Evolutionary conservation across 148 eudicot genomes (phyloP), one percentile per base, ranked within the genome.

Genomic region (Heliosperma pusillum): DNA sequence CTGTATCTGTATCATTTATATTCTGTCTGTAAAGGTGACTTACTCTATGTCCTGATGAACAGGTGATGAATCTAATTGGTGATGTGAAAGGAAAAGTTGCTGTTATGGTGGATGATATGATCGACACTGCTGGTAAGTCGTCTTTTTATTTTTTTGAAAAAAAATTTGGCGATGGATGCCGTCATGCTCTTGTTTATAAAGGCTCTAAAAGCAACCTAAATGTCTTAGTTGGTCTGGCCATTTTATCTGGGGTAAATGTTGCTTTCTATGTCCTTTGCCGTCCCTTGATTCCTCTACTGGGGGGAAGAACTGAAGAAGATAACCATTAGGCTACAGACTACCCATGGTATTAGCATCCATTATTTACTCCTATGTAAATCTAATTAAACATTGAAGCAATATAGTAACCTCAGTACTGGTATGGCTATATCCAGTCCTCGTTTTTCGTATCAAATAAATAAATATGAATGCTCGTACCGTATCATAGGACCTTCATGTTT

Each of bases 61-160:
- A 93, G 97, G 98, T 91, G 61, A 93, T 93, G 98, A 93, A 93
- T 86, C 81, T 93, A 75, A 93, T 93, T 77, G 98, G 98, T 53
- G 98, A 93, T 82, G 98, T 93, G 56, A 89, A 78, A 82, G 98
- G 98, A 74, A 93, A 93, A 83, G 98, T 93, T 60, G 98, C 98
- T 69, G 94, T 93, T 19, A 89, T 93, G 98, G 84, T 93, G 58
- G 98, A 93, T 86, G 98, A 93, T 76, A 93, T 93, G 97, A 93
- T 93, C 77, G 98, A 93, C 82, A 93, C 98, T 24, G 98, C 97
- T 75, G 98, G 98, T 89, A 76, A 78, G 85, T 71, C 64, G 12
- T 57, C 15, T 36, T 7, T 36, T 36, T 36, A 4, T 36, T 65
- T 71, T 4, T 33, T 33, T 33, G 3, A 3, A 33, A 10, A 22